Evolutionary conservation across 2,329 filamentous ascomycete species (phyloP), one percentile per base, ranked within the genome.

Genomic region (Pseudogymnoascus sp.): DNA sequence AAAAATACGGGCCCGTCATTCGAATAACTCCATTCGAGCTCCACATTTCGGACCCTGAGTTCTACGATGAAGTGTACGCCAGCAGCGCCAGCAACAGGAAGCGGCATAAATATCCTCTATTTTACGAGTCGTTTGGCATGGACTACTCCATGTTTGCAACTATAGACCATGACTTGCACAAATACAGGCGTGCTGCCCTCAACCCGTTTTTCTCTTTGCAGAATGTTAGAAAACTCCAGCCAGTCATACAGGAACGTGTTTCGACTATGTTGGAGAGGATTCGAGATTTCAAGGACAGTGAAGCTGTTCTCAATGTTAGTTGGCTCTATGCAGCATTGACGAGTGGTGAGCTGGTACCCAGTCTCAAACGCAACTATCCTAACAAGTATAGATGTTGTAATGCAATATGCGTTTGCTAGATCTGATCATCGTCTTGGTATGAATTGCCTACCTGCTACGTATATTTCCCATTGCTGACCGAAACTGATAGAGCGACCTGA

Each of bases 1-100:
- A 74, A 41, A 63, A 68, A 64, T 79, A 78, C 61, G 77, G 77
- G 4, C 70, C 72, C 1, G 71, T 74, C 16, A 64, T 74, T 34
- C 66, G 71, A 3, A 69, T 74, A 60, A 72, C 68, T 25, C 69
- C 72, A 1, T 72, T 72, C 67, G 76, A 77, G 63, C 68, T 78
- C n/a, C 71, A 77, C 61, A 43, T 66, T 7, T 39, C 62, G 6
- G 61, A 65, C 18, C 62, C 66, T 0, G 59, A 63, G 3, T 67
- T 64, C 62, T 68, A 66, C 37, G 66, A 68, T 18, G 60, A 62
- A 28, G 34, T 68, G 1, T 67, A 68, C 20, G 57, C 57, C 14
- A 58, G 57, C 37, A 64, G 62, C 11, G 60, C 59, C 4, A 38
- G 12, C 7, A 39, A 39, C 14, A 11, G 57, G 25, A 58, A 38